phyloP scores from a whole-genome alignment of 495 filamentous ascomycete genomes.

The Platismatia glauca region DNA sequence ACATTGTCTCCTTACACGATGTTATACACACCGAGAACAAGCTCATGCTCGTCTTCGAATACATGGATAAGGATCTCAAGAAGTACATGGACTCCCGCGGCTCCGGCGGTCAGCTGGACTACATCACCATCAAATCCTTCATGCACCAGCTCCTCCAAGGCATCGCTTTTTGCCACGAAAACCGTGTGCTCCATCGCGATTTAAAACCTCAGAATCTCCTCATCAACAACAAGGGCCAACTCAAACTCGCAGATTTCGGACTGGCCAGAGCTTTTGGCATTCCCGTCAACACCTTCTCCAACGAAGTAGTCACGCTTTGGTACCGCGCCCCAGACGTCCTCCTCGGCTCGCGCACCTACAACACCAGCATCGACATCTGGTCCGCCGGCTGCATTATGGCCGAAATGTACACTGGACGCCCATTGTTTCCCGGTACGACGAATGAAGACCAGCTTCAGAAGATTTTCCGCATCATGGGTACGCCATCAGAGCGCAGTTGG shows the following conservation, averaged over 20 bases:
- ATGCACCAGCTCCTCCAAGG: conserved; percentile 92
- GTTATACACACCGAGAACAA: conserved; percentile 99
- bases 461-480: conserved; percentile 97
- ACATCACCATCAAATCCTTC: conserved; percentile 86
- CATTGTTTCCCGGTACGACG: conserved; percentile 87
- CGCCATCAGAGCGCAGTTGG: conserved; percentile 86
- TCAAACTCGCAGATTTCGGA: conserved; percentile 94
- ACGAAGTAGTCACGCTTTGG: conserved; percentile 95
- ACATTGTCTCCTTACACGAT: conserved; percentile 94
- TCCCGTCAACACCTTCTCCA: conserved; percentile 95
- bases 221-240: conserved; percentile 82
- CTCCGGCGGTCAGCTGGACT: conserved; percentile 73
- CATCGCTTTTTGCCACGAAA: conserved; percentile 95
- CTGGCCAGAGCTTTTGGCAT: conserved; percentile 91
- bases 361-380: conserved; percentile 98
- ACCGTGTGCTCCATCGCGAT: conserved; percentile 91
- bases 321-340: conserved; percentile 92
- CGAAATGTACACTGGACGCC: conserved; percentile 91
- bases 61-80: conserved; percentile 98
- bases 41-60: conserved; percentile 98
- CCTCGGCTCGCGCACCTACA: conserved; percentile 84
- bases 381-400: conserved; percentile 97
- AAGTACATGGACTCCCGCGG: conserved; percentile 95
- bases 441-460: conserved; percentile 93
- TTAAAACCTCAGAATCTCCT: conserved; percentile 92